Base-by-base conservation (phyloP, 164 flowering plant species). In the Aristolochia contorta region DNA sequence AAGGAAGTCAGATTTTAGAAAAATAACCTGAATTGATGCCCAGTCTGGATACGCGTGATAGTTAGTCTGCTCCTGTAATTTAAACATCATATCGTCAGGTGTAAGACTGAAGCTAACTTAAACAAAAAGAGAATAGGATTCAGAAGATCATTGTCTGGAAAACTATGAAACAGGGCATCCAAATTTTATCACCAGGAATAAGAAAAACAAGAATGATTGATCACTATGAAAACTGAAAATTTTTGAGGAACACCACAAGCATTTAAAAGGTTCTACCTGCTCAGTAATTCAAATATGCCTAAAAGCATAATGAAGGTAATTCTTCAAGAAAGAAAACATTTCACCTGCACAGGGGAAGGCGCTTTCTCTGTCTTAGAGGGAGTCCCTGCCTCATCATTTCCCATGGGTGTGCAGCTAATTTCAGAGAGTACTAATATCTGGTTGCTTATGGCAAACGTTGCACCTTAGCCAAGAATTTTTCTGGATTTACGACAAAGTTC, bases 21-120 rank as follows among this genome's bases (percentile, higher is more conserved):
- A 54, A 15, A 20, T 60, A 60, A 84, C 93, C 87, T 81, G 94
- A 70, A 84, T 75, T 16, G 85, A 80, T 20, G 84, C 83, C 94
- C 90, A 84, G 52, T 84, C 87, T 61, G 90, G 85, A 75, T 80
- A 81, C 22, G 71, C 75, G 51, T 74, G 86, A 67, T 79, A 47
- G 64, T 74, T 79, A 49, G 73, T 51, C 68, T 77, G 87, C 67
- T 84, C 94, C 94, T 87, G 85, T 62, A 46, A 74, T 77, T 32
- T 49, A 14, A 76, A 66, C 71, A 63, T 41, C 3, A 58, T n/a
- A 12, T 16, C 16, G 24, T 22, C 14, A 37, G 9, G 43, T 6
- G 12, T 37, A 37, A 37, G 43, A 7, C 1, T 37, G 43, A 37
- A 37, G 12, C 43, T 37, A 37, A 37, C 9, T 6, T 10, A 37